phyloP scores from a whole-genome alignment of 2,329 filamentous ascomycete species.

The Calonectria honghensis region DNA sequence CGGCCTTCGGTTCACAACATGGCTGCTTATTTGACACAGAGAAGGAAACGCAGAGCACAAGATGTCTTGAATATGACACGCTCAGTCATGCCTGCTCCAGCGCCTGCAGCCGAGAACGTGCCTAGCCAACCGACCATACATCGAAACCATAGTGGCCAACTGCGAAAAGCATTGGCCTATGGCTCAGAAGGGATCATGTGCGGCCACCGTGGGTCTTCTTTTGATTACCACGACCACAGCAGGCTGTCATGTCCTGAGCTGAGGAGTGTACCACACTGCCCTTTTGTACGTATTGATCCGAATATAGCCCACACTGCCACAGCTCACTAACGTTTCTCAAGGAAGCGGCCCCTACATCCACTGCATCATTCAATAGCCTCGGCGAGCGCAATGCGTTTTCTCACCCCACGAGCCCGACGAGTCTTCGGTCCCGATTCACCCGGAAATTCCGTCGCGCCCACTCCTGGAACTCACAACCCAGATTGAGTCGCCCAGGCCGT shows the following conservation, averaged over 20 bases:
- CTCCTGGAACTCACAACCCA: constrained; percentile 50
- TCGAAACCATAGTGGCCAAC: background rate
- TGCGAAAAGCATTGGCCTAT: constrained; percentile 8
- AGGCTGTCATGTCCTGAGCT: constrained; percentile 12
- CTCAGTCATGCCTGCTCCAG: background rate
- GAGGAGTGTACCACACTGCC: background rate
- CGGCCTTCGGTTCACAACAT: background rate
- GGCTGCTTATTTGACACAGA: background rate
- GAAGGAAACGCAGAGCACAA: background rate
- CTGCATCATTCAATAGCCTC: constrained; percentile 39
- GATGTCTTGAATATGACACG: constrained; percentile 8
- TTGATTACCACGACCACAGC: background rate
- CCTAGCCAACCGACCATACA: background rate
- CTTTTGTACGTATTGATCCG: background rate
- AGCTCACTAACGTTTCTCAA: constrained; percentile 37
- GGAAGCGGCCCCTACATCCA: constrained; percentile 38
- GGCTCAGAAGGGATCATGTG: constrained; percentile 4
- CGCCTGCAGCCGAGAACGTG: too few relatives aligned
- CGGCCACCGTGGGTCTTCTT: background rate
- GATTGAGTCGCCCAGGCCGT: constrained; percentile 46
- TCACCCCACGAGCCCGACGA: constrained; percentile 52
- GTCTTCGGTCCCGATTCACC: constrained; percentile 51
- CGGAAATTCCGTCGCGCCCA: constrained; percentile 52
- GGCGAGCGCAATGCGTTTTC: constrained; percentile 48
- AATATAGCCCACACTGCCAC: rapidly evolving